Conservation (phyloP, 805 yeast genomes). For the Yueomyces sp. region DNA sequence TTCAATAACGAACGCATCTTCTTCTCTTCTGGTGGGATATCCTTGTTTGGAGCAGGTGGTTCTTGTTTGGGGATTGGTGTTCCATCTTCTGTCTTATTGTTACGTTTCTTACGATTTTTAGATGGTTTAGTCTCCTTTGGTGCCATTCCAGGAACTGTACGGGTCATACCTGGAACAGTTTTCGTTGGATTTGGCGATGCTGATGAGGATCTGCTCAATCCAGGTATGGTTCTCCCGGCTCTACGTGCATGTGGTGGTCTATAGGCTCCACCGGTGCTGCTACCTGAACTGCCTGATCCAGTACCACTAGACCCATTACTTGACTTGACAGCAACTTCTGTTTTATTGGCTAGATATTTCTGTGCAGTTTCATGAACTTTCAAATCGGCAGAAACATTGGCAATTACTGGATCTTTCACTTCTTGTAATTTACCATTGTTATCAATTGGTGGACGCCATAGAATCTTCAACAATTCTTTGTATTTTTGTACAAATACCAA, state of each 20-base stretch:
- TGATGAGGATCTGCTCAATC: constrained; percentile 26
- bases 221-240: constrained; percentile 5
- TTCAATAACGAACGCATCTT: constrained; percentile 82
- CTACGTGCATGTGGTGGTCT: constrained; percentile 93
- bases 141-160: constrained; percentile 36
- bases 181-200: constrained; percentile 2
- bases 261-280: constrained; percentile 55
- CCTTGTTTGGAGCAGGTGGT: constrained; percentile 8
- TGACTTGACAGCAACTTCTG: constrained; percentile 35
- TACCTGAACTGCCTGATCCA: too few species aligned
- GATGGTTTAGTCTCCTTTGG: constrained; percentile 50
- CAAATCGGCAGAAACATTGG: constrained; percentile 23
- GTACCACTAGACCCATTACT: constrained; percentile 5
- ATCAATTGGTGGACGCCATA: constrained; percentile 56
- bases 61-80: constrained; percentile 8
- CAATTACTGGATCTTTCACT: constrained; percentile 1
- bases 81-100: constrained; percentile 36
- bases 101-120: constrained; percentile 62
- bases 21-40: constrained; percentile 68
- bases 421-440: constrained; percentile 14
- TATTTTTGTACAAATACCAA: constrained; percentile 68
- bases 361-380: constrained; percentile 58
- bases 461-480: constrained; percentile 64
- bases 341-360: constrained; percentile 32
- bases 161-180: constrained; percentile 37